Percentiles rank a stretch among this genome's conserved stretches.
phyloP scores from a whole-genome alignment of 306 rosid genomes.

The Ormosia emarginata region DNA sequence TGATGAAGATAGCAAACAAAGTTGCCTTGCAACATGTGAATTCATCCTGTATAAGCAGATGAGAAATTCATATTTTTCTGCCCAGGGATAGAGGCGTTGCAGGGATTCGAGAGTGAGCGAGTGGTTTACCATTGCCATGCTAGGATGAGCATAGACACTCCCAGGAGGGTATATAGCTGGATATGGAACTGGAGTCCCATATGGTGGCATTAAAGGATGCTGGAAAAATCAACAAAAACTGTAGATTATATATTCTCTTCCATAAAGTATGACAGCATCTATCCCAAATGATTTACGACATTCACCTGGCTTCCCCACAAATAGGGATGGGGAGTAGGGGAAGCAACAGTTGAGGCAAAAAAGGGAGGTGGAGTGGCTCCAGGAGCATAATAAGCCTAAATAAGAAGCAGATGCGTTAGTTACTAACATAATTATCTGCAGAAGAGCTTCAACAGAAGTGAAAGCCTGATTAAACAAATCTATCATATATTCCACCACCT shows the following conservation, averaged over 20 bases:
- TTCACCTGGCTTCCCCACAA: conserved; percentile 94
- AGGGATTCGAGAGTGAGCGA: background rate
- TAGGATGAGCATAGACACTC: conserved; percentile 89
- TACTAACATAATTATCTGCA: conserved; percentile 2
- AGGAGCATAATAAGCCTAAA: conserved; percentile 88
- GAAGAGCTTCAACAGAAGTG: background rate
- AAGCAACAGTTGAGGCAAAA: conserved; percentile 84
- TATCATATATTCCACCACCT: conserved; percentile 46
- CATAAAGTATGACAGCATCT: background rate
- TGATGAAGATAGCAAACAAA: background rate
- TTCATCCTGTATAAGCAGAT: background rate
- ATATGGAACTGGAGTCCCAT: conserved; percentile 95
- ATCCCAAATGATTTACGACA: background rate
- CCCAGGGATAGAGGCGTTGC: background rate
- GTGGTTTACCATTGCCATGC: conserved; percentile 67
- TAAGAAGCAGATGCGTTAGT: conserved; percentile 33
- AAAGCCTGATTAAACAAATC: background rate
- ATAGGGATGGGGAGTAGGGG: conserved; percentile 90
- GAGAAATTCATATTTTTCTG: background rate
- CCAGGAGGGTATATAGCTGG: conserved; percentile 94
- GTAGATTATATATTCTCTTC: conserved; percentile 1
- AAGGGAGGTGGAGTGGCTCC: conserved; percentile 91
- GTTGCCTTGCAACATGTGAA: background rate
- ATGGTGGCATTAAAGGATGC: conserved; percentile 90
- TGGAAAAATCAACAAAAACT: conserved; percentile 35